These are phyloP conservation scores for Globisporangium solare DNA, from an alignment of 352 stramenopile species.

Conservation along the genomic window DNA sequence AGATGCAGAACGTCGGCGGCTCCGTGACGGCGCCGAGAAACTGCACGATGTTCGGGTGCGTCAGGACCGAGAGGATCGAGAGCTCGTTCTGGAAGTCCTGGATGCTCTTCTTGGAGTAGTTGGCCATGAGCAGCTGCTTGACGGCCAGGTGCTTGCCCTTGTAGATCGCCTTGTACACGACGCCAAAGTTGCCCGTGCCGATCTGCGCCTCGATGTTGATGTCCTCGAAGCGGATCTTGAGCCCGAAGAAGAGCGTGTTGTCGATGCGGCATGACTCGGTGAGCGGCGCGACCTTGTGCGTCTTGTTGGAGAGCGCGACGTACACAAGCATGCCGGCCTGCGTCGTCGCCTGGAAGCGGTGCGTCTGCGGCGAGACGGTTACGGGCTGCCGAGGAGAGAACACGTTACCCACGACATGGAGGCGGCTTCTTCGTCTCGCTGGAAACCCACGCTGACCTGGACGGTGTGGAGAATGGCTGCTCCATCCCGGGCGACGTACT, in stretches of 20 bases:
- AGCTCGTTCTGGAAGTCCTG: constrained; percentile 79
- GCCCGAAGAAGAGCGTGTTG: constrained; percentile 56
- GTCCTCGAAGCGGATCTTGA: constrained; percentile 61
- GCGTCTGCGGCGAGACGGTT: constrained; percentile 53
- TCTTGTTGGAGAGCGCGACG: constrained; percentile 66
- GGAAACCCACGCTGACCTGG: too few relatives aligned
- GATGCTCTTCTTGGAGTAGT: constrained; percentile 52
- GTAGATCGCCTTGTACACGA: constrained; percentile 77
- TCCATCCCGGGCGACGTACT: not conserved
- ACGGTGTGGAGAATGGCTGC: too few relatives aligned
- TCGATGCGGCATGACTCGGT: constrained; percentile 59
- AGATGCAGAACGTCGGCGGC: constrained; percentile 64
- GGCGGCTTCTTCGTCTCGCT: too few relatives aligned
- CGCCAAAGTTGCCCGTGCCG: constrained; percentile 67
- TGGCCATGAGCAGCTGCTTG: constrained; percentile 55
- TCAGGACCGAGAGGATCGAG: constrained; percentile 76
- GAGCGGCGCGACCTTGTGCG: constrained; percentile 39
- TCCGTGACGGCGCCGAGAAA: constrained; percentile 72
- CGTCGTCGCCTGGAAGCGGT: constrained; percentile 56
- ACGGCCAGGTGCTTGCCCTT: constrained; percentile 69
- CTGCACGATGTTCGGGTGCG: constrained; percentile 77
- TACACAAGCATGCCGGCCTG: constrained; percentile 73
- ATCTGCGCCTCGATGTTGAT: constrained; percentile 67
- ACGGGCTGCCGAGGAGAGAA: constrained; percentile 51
- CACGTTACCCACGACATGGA: constrained; percentile 32